Evolutionary conservation across 768 basidiomycete species (phyloP), one percentile per base, ranked within the genome.

Genomic region (Clitopilus passeckerianus): DNA sequence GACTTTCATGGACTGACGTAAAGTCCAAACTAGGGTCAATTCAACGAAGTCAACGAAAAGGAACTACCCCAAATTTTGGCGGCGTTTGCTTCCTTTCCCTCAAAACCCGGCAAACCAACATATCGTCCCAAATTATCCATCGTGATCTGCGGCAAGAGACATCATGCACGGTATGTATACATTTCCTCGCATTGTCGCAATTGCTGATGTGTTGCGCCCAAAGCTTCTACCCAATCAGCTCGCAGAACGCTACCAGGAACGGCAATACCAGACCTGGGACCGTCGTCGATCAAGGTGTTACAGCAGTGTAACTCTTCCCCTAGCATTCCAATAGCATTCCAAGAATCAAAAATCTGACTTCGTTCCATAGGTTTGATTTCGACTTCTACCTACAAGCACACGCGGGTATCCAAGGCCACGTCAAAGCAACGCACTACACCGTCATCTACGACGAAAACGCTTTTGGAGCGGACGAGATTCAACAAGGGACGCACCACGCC

Each of bases 211-310:
- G 59, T 57, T 15, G 10, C 10, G 37, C 10, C 37, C n/a, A 23
- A 7, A 79, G 86, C 22, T 84, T 86, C 69, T 90, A 78, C 69
- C 79, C 89, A 0, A 80, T 82, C 0, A 68, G 77, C 22, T 74
- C 77, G 0, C 65, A 75, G 5, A 64, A 76, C 41, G 86, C 81
- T 1, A 83, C 85, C 63, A 75, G 68, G 57, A 90, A 89, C 59
- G 90, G 90, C 0, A 93, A 93, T 65, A 90, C 91, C 0, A 78
- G 77, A 1, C 87, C 91, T 0, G 91, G 91, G 1, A 92, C 92
- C 0, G 83, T 93, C 5, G 85, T 91, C 14, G 91, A 93, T 69
- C 81, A 82, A 66, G 91, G 91, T 5, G 75, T 93, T 34, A 91
- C 91, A 1, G 83, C 80, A 1, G 80, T 86, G 83, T 87, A 76